These are phyloP conservation scores for Proteromonas lacertae DNA, from an alignment of 352 stramenopile species.

Conservation along the genomic window DNA sequence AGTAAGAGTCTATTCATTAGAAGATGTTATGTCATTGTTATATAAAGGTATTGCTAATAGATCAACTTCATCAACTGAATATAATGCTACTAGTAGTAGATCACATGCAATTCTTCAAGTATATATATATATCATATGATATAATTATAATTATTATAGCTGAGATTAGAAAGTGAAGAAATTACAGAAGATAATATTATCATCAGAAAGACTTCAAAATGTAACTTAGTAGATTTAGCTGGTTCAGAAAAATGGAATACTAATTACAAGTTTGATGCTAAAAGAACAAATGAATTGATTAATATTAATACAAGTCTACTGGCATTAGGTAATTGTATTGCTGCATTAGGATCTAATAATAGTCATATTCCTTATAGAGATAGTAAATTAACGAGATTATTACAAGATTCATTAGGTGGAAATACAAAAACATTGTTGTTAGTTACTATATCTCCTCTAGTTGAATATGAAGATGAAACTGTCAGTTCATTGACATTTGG, in stretches of 20 bases:
- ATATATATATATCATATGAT: neutral
- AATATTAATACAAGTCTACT: conserved; percentile 11
- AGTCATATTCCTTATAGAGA: too few relatives aligned
- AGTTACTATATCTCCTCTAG: too few relatives aligned
- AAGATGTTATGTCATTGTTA: neutral
- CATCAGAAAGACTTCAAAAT: conserved; percentile 3
- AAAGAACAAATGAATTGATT: conserved; percentile 1
- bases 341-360: conserved; percentile 2
- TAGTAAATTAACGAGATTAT: too few relatives aligned
- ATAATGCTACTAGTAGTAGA: neutral
- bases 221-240: conserved; percentile 1
- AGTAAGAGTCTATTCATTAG: neutral
- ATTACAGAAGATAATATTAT: neutral
- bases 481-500: too few relatives aligned
- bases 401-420: too few relatives aligned
- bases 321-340: conserved; percentile 8
- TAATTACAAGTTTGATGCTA: neutral
- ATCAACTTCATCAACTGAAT: neutral
- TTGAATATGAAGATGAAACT: too few relatives aligned
- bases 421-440: too few relatives aligned
- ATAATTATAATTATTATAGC: neutral
- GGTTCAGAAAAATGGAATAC: neutral
- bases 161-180: neutral
- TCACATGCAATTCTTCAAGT: neutral
- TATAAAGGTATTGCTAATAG: neutral